Evolutionary conservation across 164 flowering plant species (phyloP).

Genomic region (Macadamia tetraphylla): DNA sequence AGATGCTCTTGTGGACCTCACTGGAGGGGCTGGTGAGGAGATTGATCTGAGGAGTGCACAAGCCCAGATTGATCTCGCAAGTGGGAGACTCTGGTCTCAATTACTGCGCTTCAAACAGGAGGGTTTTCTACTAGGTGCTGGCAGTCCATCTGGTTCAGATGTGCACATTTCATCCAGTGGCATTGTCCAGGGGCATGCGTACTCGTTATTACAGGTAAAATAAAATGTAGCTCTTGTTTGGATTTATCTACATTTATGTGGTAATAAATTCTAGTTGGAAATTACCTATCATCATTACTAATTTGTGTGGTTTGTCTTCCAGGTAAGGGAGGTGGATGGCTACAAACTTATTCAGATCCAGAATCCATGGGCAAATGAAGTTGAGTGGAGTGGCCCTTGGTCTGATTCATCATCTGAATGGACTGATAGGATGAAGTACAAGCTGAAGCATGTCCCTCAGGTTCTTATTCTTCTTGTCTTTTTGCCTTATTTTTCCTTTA

Average conservation of each 20-base stretch:
- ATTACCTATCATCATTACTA: not conserved
- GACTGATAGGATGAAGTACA: constrained; percentile 97
- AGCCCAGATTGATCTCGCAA: constrained; percentile 98
- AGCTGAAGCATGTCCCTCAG: constrained; percentile 93
- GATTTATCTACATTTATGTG: not conserved
- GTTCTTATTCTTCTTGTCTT: constrained; percentile 25
- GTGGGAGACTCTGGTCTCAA: constrained; percentile 99
- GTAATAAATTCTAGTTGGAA: not conserved
- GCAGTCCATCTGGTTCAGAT: constrained; percentile 99
- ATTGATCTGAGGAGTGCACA: constrained; percentile 97
- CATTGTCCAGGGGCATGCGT: constrained; percentile 99
- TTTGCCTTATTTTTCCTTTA: not conserved
- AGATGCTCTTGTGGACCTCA: constrained; percentile 99
- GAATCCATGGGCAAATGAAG: constrained; percentile 99
- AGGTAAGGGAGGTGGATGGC: constrained; percentile 98
- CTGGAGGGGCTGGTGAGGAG: constrained; percentile 99
- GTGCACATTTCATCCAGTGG: constrained; percentile 95
- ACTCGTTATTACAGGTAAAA: constrained; percentile 86
- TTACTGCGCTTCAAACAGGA: constrained; percentile 91
- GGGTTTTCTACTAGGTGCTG: constrained; percentile 98
- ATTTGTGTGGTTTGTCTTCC: constrained; percentile 4
- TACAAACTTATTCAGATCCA: constrained; percentile 95
- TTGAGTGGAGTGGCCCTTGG: constrained; percentile 99
- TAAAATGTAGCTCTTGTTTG: constrained; percentile 1
- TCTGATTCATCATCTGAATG: constrained; percentile 94